Evolutionary conservation across 2,329 filamentous ascomycete species (phyloP), one percentile per base, ranked within the genome.

Genomic region (Fusarium subglutinans): DNA sequence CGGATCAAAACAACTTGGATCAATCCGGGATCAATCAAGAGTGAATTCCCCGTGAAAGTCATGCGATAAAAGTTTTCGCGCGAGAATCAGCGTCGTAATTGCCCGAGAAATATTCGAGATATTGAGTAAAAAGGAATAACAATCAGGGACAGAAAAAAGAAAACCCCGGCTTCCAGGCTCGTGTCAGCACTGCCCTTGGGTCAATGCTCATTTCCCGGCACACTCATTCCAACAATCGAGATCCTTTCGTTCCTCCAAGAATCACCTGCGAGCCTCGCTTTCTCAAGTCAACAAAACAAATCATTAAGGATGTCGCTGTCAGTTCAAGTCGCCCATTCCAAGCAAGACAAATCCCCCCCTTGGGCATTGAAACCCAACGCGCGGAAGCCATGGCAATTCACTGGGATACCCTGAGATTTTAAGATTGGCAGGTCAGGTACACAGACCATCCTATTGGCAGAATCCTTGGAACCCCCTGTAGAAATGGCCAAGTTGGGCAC

Each of bases 401-500:
- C 72, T 62, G 45, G 72, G 72, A 71, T 74, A 72, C 70, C 67
- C 72, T 62, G 67, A 72, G 63, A 72, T 35, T 48, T 53, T 74
- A 74, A 74, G 61, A 74, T 74, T 74, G 57, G 68, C 24, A 65
- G 24, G 57, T 38, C 63, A 64, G 71, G 55, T 37, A 57, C 68
- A 40, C 48, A 18, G 48, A 33, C 43, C n/a, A 37, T 53, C 41
- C 45, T 33, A 73, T 73, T 73, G 70, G 71, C 41, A 47, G 13
- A 26, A 30, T 41, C 40, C 53, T 40, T 53, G 62, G 63, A 28
- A 68, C 48, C 72, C 51, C 72, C 72, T 61, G 71, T 37, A 57
- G 41, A 28, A 41, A n/a, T 43, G 26, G 37, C 55, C 57, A 61
- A 37, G 70, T 74, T 74, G 51, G 72, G 72, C 73, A 74, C 57